Evolutionary conservation across 768 basidiomycete genomes (phyloP), one percentile per base, ranked within the genome.

Genomic region (Coprinopsis cinerea): DNA sequence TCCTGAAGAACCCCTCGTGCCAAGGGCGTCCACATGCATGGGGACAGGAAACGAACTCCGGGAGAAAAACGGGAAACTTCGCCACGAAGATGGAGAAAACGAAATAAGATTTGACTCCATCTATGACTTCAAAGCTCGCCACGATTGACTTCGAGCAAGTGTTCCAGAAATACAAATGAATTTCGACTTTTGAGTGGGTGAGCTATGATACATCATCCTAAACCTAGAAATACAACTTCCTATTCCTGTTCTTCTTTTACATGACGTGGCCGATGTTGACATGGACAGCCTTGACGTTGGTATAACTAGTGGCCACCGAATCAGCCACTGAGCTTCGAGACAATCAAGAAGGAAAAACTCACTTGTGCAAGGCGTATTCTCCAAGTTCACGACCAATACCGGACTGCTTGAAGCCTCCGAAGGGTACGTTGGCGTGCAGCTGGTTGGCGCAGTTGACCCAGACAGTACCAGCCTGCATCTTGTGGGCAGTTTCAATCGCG

Each of bases 391-490:
- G 76, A 17, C 90, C 90, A 18, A 90, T 82, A 52, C 88, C 89
- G 30, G 79, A 82, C 59, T 85, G 80, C 73, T 91, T 93, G 75
- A 75, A 92, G 7, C 91, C 91, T 53, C 91, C 91, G 60, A 92
- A 92, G 0, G 91, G 88, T 17, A 88, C 72, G 23, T 73, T 71
- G 2, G 73, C 55, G 56, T 84, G 71, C 13, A 82, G 61, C 52
- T 64, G 61, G 58, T 79, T 78, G 40, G 65, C 68, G 51, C 73
- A 74, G 60, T 81, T 81, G 27, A 79, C 58, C 85, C 86, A 92
- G 2, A 75, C 79, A 4, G 89, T 92, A 27, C 93, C 93, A 3
- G 90, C 87, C 59, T 88, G 77, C 52, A 97, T 70, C 51, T 67
- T 74, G 62, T 90, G 82, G 6, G 89, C 87, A 1, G 82, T 80